Base-by-base conservation (phyloP, 1,284 basidiomycete species). In the Sanghuangporus weigelae region DNA sequence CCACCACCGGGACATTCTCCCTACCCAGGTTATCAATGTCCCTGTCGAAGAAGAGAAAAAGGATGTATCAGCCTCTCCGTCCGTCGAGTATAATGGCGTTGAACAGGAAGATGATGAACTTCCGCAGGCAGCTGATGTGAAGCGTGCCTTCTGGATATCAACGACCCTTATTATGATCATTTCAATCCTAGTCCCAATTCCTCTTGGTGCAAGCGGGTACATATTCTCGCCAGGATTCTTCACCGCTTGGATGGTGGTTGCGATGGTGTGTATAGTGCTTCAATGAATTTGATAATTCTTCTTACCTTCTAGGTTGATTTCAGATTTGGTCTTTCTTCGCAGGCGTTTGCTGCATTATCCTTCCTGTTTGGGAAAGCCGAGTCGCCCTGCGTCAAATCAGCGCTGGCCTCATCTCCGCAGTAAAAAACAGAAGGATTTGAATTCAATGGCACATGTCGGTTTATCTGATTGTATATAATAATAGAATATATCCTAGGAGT, bases 131-230 rank as follows among this genome's bases (percentile, higher is more conserved):
- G 67, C 59, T 4, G 74, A 76, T 2, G 81, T 79, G 69, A 77
- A 71, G 66, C 73, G 73, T 54, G 79, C 81, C 3, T 69, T 75
- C 11, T 72, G 74, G 70, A 78, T 77, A 57, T 82, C 80, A 21
- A 77, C 79, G 6, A 54, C 69, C 4, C 74, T 76, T 44, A 77
- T 81, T 7, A 70, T 78, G 7, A 71, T 81, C 63, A 69, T 81
- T 21, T 76, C 46, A 14, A 48, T 66, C 19, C 56, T 67, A 56
- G 54, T 44, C 0, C 82, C 82, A 0, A 67, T 84, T 6, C 81
- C 82, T 5, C 78, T 83, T 78, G 82, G 81, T 70, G 81, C 81
- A 71, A 77, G 78, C 39, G 76, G 77, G 62, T 84, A 83, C 66
- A 71, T 84, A 4, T 83, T 82, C 67, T 81, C 78, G 63, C 71